Conservation (phyloP, 768 basidiomycete genomes). For the Fomitopsis pulvina region DNA sequence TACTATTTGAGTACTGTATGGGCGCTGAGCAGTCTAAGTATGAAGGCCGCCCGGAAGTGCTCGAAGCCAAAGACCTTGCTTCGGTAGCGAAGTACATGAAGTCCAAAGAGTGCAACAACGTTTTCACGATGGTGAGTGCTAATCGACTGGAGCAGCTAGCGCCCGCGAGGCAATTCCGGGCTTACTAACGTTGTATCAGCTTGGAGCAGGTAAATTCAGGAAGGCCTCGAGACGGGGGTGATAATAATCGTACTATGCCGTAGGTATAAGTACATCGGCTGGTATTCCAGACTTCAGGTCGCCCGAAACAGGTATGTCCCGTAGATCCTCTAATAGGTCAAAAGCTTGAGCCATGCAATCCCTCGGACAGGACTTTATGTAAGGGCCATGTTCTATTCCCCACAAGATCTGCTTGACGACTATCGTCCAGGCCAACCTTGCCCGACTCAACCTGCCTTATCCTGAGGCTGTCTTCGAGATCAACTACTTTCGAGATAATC, state of each 20-base stretch:
- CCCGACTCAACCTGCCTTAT: slow-evolving; percentile 73
- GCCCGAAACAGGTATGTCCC: slow-evolving; percentile 31
- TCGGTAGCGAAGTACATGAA: slow-evolving; percentile 62
- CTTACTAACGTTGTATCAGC: slow-evolving; percentile 33
- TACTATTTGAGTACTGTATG: slow-evolving; percentile 1
- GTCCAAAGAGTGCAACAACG: slow-evolving; percentile 57
- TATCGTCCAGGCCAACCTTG: slow-evolving; percentile 59
- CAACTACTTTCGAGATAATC: slow-evolving; percentile 73
- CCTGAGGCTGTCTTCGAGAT: slow-evolving; percentile 97
- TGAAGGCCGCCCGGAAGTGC: slow-evolving; percentile 19
- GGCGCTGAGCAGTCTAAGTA: slow-evolving; percentile 12
- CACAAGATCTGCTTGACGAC: background rate
- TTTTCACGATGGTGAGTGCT: slow-evolving; percentile 69
- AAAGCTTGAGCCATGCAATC: background rate
- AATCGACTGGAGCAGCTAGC: no score
- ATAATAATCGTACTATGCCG: background rate
- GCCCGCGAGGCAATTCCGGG: background rate
- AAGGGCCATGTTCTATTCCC: background rate
- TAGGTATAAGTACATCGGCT: slow-evolving; percentile 35
- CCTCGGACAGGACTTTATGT: slow-evolving; percentile 14
- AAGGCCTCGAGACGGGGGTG: background rate
- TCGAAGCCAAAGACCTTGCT: slow-evolving; percentile 32
- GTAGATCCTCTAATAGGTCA: background rate
- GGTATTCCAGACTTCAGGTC: slow-evolving; percentile 51
- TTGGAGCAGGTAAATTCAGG: slow-evolving; percentile 52